Conservation (phyloP, 306 rosid genomes). For the Urtica urens region DNA sequence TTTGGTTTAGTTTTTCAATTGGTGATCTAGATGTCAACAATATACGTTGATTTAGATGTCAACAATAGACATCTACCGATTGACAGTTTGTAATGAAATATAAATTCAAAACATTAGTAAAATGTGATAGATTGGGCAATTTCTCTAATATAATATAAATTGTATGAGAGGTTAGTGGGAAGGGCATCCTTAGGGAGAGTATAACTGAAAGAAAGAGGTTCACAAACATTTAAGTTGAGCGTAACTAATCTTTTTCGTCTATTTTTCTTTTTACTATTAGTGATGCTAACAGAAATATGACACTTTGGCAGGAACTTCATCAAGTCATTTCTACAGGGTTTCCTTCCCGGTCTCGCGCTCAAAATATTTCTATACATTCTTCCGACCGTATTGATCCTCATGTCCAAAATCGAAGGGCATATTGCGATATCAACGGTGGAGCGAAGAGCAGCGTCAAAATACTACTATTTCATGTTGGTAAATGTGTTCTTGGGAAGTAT, state of each 20-base stretch:
- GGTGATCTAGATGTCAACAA: too few species aligned
- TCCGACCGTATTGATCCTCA: constrained; percentile 81
- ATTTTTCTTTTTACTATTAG: neutral
- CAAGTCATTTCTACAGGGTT: constrained; percentile 97
- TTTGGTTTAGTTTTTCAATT: too few species aligned
- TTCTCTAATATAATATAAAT: too few species aligned
- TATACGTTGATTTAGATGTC: too few species aligned
- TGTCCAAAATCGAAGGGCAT: constrained; percentile 94
- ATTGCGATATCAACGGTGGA: constrained; percentile 68
- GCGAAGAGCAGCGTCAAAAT: constrained; percentile 70
- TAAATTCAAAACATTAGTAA: too few species aligned
- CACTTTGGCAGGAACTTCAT: constrained; percentile 52
- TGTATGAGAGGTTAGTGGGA: too few species aligned
- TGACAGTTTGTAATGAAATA: too few species aligned
- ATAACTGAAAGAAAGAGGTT: too few species aligned
- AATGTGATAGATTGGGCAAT: too few species aligned
- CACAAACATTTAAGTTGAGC: too few species aligned
- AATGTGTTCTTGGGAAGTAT: constrained; percentile 98
- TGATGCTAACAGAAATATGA: constrained; percentile 1
- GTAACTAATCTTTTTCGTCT: neutral
- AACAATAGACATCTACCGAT: too few species aligned
- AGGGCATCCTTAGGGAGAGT: too few species aligned
- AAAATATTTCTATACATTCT: constrained; percentile 78
- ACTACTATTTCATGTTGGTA: constrained; percentile 87
- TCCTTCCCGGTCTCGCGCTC: constrained; percentile 98